Evolutionary conservation across 768 basidiomycete genomes (phyloP), one percentile per base, ranked within the genome.

Genomic region (Phlegmacium glaucopus): DNA sequence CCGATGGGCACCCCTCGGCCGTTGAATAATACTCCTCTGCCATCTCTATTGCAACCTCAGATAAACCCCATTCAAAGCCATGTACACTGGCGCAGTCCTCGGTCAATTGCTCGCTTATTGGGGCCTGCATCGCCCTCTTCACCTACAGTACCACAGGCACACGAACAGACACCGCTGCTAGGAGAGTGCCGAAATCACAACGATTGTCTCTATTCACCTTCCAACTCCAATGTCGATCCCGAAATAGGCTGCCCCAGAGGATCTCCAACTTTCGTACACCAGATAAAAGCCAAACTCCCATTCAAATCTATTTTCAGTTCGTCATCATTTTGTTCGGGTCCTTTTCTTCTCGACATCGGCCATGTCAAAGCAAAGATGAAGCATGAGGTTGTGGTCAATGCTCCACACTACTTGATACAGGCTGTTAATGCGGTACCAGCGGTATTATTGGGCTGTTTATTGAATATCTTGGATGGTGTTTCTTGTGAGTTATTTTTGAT

Each of bases 381-480:
- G 38, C 37, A 39, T 44, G 22, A 56, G 18, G 22, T 47, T 15
- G 25, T 32, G 36, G 28, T 35, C 27, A 22, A 22, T 22, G 25
- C 44, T 32, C 58, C 59, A 47, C 54, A 58, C 44, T 60, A 58
- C 42, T 60, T 51, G 10, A 53, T 46, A 40, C 64, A 62, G 13
- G 72, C 70, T 0, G 50, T 77, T 4, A 66, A 61, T 41, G 74
- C 82, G 0, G 56, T 94, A n/a, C 94, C 94, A 1, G 88, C 92
- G 0, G 91, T 94, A 3, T 61, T 93, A 12, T 72, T 96, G 17
- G 95, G 94, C 6, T 77, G 81, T 54, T 64, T 97, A 30, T 70
- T 98, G 48, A 98, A 97, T 58, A 78, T 97, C 37, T 73, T 99
- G 28, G 95, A 99, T 61, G 96, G 94, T 9, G 83, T 99, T 44